Evolutionary conservation across 1,284 basidiomycete genomes (phyloP).

Genomic region (Athelia psychrophila): DNA sequence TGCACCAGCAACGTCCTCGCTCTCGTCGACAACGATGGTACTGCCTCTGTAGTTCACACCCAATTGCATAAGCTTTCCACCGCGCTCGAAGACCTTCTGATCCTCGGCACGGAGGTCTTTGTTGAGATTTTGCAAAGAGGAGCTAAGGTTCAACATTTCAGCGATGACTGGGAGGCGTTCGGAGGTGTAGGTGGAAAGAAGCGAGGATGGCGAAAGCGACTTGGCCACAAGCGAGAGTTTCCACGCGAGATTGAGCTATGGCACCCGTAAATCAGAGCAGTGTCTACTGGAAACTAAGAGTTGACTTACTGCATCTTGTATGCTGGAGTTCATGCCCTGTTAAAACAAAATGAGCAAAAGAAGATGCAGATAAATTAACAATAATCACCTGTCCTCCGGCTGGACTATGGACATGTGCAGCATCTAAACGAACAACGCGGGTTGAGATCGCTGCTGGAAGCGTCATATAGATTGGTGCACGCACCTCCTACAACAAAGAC

Average conservation of each 20-base stretch:
- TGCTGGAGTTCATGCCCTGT: conserved; percentile 4
- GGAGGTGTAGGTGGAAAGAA: conserved; percentile 37
- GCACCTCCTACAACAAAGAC: conserved; percentile 34
- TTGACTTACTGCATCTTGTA: conserved; percentile 2
- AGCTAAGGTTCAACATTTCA: conserved; percentile 34
- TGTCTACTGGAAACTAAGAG: no score
- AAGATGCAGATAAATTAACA: no score
- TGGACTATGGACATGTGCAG: conserved; percentile 21
- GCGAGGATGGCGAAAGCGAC: conserved; percentile 13
- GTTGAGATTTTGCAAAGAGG: conserved; percentile 12
- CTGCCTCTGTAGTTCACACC: conserved; percentile 32
- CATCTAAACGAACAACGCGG: conserved; percentile 12
- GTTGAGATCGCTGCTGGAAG: no score
- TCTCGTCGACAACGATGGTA: conserved; percentile 24
- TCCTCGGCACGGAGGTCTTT: neutral
- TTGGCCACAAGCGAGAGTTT: conserved; percentile 44
- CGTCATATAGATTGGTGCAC: neutral
- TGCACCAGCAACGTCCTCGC: neutral
- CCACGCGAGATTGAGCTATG: conserved; percentile 39
- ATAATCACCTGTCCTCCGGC: conserved; percentile 14
- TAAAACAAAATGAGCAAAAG: no score
- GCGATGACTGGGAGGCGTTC: conserved; percentile 41
- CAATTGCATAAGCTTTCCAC: conserved; percentile 17
- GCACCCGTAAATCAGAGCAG: conserved; percentile 2
- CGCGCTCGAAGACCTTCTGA: conserved; percentile 10